phyloP scores from a whole-genome alignment of 2,329 filamentous ascomycete species.

The Hypoxylon sp. region DNA sequence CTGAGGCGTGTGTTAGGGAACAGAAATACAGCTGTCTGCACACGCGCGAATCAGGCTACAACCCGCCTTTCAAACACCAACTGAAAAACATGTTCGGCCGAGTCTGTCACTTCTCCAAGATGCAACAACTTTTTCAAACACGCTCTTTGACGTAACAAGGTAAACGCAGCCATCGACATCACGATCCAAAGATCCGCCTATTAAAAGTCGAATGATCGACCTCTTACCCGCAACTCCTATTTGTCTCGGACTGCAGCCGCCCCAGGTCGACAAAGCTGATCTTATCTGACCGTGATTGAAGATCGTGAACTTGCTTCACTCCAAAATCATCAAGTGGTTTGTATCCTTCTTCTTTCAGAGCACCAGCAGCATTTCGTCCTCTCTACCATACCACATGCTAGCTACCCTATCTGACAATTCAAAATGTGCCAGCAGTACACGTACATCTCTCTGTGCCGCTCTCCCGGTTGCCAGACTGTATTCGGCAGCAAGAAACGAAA shows the following conservation, averaged over 20 bases:
- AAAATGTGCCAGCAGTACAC: too few relatives aligned
- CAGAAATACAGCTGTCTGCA: not conserved
- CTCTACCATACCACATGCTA: too few relatives aligned
- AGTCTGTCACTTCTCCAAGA: not conserved
- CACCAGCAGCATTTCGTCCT: not conserved
- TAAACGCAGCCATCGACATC: not conserved
- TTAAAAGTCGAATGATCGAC: not conserved
- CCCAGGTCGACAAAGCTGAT: not conserved
- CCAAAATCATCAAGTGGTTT: not conserved
- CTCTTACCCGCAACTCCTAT: not conserved
- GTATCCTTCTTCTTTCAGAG: not conserved
- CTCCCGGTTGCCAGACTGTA: not conserved
- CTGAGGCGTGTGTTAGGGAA: not conserved
- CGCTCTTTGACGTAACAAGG: not conserved
- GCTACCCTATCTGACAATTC: not conserved
- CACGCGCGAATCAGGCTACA: not conserved
- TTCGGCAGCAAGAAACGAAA: not conserved
- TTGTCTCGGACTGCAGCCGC: not conserved
- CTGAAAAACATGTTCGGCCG: not conserved
- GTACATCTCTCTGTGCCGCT: too few relatives aligned
- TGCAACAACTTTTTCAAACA: not conserved
- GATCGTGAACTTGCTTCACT: conserved; percentile 8
- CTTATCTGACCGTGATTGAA: not conserved
- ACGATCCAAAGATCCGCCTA: not conserved
- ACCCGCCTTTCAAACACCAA: not conserved